Base-by-base conservation (phyloP, 2,329 filamentous ascomycete species). In the Clarireedia paspali region DNA sequence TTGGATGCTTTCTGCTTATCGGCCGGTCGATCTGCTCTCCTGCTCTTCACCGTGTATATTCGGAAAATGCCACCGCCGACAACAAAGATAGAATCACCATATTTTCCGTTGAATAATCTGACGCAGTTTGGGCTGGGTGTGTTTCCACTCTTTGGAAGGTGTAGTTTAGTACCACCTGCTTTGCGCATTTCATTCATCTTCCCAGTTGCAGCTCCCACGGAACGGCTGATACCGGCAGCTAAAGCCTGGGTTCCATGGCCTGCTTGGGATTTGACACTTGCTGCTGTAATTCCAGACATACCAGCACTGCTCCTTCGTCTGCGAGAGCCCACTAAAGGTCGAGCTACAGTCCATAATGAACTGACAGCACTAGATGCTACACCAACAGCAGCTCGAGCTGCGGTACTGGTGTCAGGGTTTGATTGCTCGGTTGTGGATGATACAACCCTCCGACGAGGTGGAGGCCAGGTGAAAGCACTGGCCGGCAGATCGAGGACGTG, bases 401-500 rank as follows among this genome's bases (percentile, higher is more conserved):
- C 75, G 14, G 75, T 72, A 12, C 73, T 71, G 17, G 71, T 70
- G 39, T 81, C 76, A 12, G 53, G 39, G 17, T 26, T 50, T 4
- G 49, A 15, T 5, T 62, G 61, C 17, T 59, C 57, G 40, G 57
- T 20, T 17, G 59, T 63, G 15, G 57, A 56, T 23, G 56, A 50
- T 7, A 60, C 20, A 49, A 51, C 24, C 40, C 55, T 73, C 53
- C 79, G 76, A 40, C 81, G 78, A 44, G 83, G 85, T 42, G 91
- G 55, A 20, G 55, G 91, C 91, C 91, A 96, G 62, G 88, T 84
- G 64, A 91, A 92, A 4, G 89, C 89, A 60, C 83, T 88, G 47
- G 83, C 78, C 7, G 91, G 90, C 71, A 97, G 82, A 62, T 96
- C 89, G 61, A 96, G 85, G 45, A 97, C 81, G 72, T 99, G 94